A percentile compares a stretch with the other conserved stretches of the same genome.
Conservation (phyloP, 2,329 filamentous ascomycete species). For the Dactylellina haptotyla region DNA sequence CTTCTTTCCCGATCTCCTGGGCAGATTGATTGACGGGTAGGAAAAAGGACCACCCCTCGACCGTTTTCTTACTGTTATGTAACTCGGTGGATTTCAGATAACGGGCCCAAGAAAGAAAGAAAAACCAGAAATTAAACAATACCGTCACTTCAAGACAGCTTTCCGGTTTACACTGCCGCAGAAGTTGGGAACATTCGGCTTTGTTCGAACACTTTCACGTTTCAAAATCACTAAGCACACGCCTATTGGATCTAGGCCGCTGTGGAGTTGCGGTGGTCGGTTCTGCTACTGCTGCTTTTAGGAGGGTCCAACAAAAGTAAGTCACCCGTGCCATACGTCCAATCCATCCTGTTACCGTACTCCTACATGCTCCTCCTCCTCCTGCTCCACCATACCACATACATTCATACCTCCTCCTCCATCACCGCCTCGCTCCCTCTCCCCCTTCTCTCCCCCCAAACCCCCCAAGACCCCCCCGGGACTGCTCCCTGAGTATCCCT, state of each 20-base stretch:
- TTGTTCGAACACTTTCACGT: constrained; percentile 57
- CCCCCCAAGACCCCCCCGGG: constrained; percentile 56
- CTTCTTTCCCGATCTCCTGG: constrained; percentile 47
- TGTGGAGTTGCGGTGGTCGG: constrained; percentile 37
- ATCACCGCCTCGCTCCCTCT: constrained; percentile 60
- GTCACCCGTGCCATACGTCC: too few relatives aligned
- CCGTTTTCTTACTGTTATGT: constrained; percentile 49
- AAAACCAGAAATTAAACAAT: constrained; percentile 36
- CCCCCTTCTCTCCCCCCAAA: constrained; percentile 55
- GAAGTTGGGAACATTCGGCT: constrained; percentile 57
- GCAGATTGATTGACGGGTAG: constrained; percentile 53
- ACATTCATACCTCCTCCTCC: constrained; percentile 54
- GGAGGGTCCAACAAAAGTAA: constrained; percentile 45
- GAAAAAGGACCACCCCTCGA: constrained; percentile 46
- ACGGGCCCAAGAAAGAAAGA: constrained; percentile 44
- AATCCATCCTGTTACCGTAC: background rate
- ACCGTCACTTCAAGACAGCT: constrained; percentile 34
- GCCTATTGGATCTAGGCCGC: constrained; percentile 47
- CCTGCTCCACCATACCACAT: constrained; percentile 56
- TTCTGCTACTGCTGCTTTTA: constrained; percentile 24
- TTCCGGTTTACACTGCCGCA: constrained; percentile 56
- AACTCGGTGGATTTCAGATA: constrained; percentile 55
- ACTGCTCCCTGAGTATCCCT: constrained; percentile 53
- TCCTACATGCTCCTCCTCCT: constrained; percentile 36
- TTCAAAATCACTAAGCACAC: constrained; percentile 43